A percentile compares a stretch with the other conserved stretches of the same genome.
Conservation (phyloP, 2,329 filamentous ascomycete genomes). For the Myriosclerotinia curreyana region DNA sequence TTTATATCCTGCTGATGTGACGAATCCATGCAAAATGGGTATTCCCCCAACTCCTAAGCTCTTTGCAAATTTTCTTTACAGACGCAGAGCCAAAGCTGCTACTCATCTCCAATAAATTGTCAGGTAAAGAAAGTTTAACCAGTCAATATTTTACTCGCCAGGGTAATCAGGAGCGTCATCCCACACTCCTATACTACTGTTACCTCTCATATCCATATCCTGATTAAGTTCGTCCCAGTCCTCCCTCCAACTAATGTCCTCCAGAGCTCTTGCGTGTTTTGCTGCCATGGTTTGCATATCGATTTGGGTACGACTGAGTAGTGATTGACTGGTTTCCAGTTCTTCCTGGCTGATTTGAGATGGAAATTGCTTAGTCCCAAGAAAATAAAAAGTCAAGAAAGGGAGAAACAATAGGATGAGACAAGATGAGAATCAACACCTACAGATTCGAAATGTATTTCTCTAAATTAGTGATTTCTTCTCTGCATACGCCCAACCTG, state of each 20-base stretch:
- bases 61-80: not conserved
- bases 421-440: slow-evolving; percentile 27
- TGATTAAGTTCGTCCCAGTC: slow-evolving; percentile 55
- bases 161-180: slow-evolving; percentile 1
- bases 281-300: slow-evolving; percentile 62
- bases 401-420: slow-evolving; percentile 27
- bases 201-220: slow-evolving; percentile 25
- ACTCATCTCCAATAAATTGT: not conserved
- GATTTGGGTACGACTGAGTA: slow-evolving; percentile 60
- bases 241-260: slow-evolving; percentile 54
- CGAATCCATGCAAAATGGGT: not conserved
- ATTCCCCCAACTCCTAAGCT: not conserved
- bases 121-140: not conserved
- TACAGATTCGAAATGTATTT: slow-evolving; percentile 57
- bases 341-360: slow-evolving; percentile 50
- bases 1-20: not conserved
- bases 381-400: slow-evolving; percentile 23
- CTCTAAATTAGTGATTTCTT: slow-evolving; percentile 59
- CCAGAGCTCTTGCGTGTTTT: slow-evolving; percentile 49
- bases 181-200: slow-evolving; percentile 16
- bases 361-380: slow-evolving; percentile 7
- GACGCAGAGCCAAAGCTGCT: not conserved
- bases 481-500: slow-evolving; percentile 55
- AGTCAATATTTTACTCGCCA: slow-evolving; percentile 1
- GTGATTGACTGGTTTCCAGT: slow-evolving; percentile 55